These are phyloP conservation scores for Clavispora vitiphila DNA, from an alignment of 805 yeast species.

Conservation along the genomic window DNA sequence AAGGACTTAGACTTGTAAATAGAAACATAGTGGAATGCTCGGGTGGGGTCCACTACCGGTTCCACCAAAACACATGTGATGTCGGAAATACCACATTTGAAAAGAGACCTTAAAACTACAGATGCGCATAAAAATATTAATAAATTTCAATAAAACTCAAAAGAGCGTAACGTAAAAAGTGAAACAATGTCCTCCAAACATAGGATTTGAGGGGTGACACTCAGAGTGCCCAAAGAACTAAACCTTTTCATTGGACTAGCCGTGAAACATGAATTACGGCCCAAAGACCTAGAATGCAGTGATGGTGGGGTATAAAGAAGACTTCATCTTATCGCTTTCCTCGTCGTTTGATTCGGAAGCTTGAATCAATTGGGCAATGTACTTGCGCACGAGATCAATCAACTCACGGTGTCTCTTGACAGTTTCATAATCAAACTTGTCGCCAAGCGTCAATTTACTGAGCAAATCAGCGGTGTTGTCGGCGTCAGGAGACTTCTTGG, in stretches of 20 bases:
- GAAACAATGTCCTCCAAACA: background rate
- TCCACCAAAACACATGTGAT: conserved; percentile 4
- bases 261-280: background rate
- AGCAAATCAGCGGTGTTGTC: conserved; percentile 10
- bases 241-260: background rate
- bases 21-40: background rate
- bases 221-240: background rate
- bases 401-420: conserved; percentile 34
- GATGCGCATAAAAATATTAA: background rate
- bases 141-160: background rate
- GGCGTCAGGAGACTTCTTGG: background rate
- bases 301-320: conserved; percentile 33
- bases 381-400: conserved; percentile 29
- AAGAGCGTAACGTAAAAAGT: background rate
- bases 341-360: conserved; percentile 3
- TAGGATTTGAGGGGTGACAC: background rate
- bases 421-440: conserved; percentile 19
- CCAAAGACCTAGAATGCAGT: conserved; percentile 28
- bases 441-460: conserved; percentile 12
- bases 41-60: no score
- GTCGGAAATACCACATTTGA: background rate
- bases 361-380: conserved; percentile 20
- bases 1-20: no score
- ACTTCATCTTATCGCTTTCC: background rate
- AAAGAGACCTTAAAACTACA: no score